Conservation (phyloP, 139 green algal genomes). For the Coccomyxa sp. region DNA sequence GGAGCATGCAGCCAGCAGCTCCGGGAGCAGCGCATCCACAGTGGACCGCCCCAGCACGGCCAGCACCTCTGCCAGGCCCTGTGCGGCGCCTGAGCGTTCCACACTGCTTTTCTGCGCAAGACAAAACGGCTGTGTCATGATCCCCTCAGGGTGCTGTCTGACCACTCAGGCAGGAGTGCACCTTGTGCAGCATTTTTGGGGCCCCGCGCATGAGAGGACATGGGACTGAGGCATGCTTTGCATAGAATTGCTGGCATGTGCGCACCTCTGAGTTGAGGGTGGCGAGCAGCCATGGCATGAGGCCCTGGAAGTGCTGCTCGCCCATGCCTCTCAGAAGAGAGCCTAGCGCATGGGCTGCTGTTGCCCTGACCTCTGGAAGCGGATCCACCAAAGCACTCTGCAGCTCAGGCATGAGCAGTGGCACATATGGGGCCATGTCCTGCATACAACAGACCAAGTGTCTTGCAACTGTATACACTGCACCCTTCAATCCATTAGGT, state of each 20-base stretch:
- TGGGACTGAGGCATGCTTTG: too few relatives aligned
- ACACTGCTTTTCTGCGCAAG: constrained; percentile 36
- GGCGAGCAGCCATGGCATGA: constrained; percentile 85
- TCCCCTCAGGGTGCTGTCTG: too few relatives aligned
- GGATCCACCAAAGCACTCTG: constrained; percentile 89
- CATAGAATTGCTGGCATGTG: background rate
- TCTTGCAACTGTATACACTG: background rate
- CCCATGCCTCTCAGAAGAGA: constrained; percentile 81
- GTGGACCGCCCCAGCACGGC: constrained; percentile 71
- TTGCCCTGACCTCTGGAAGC: constrained; percentile 83
- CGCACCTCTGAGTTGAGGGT: constrained; percentile 65
- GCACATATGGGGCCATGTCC: constrained; percentile 94
- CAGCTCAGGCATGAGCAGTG: constrained; percentile 88
- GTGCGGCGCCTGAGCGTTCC: constrained; percentile 62
- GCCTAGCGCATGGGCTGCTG: constrained; percentile 80
- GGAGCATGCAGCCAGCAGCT: constrained; percentile 66
- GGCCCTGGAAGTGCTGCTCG: constrained; percentile 51
- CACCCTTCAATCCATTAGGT: too few relatives aligned
- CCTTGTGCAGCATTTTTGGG: too few relatives aligned
- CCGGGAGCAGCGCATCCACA: constrained; percentile 80
- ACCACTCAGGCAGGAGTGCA: too few relatives aligned
- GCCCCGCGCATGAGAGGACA: too few relatives aligned
- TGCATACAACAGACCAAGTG: constrained; percentile 8
- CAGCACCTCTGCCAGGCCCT: constrained; percentile 89
- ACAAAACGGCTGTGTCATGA: too few relatives aligned